Evolutionary conservation across 139 green algal genomes (phyloP), one percentile per base, ranked within the genome.

Genomic region (Trebouxia sp.): DNA sequence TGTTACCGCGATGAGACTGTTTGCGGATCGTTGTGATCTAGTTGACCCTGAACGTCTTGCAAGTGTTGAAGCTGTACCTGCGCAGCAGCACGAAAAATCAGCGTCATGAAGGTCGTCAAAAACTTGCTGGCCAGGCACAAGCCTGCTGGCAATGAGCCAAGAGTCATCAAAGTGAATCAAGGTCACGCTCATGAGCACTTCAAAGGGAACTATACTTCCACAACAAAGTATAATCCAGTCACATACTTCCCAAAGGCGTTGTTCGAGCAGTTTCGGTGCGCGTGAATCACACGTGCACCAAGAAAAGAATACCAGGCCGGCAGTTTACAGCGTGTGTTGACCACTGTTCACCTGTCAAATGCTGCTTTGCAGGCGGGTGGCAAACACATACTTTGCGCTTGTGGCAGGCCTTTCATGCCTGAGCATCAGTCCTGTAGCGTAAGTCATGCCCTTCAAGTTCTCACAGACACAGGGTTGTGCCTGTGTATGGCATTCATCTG

Each of bases 321-420:
- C n/a, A n/a, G n/a, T n/a, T n/a, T n/a, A n/a, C n/a, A n/a, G n/a
- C n/a, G n/a, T n/a, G n/a, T n/a, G n/a, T n/a, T n/a, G n/a, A n/a
- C n/a, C n/a, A n/a, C n/a, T n/a, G n/a, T n/a, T n/a, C n/a, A n/a
- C n/a, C n/a, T n/a, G n/a, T n/a, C n/a, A n/a, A n/a, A n/a, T n/a
- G n/a, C 28, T 70, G 32, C 5, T 39, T 5, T 39, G 53, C 81
- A 90, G 91, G 80, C 88, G 92, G 22, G 83, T 96, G 0, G 92
- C 92, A 35, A 96, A 96, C 79, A 83, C 92, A 1, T 96, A 96
- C 83, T 96, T 96, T 80, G 91, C 90, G 0, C 32, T 92, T 14
- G 85, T 94, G 15, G 92, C 92, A 3, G 88, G 83, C 8, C 70
- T 96, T 1, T 95, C 91, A 3, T 81, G 88, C 62, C 37, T 70